Evolutionary conservation across 192 early-diverging fungal genomes (phyloP), one percentile per base, ranked within the genome.

Genomic region (Podila verticillata): DNA sequence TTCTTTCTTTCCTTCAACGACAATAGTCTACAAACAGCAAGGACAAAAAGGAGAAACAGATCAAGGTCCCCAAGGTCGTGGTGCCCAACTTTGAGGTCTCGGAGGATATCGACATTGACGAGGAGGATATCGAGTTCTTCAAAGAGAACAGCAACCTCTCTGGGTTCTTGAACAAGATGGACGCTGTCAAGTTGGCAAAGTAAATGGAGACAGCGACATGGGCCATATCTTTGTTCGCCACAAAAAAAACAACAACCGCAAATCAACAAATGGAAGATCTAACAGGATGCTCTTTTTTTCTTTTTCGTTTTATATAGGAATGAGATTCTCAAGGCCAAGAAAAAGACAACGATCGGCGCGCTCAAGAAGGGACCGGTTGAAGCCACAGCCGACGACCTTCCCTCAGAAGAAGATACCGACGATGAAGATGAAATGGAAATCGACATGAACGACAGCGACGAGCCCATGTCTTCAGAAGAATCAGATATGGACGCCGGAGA

Each of bases 51-150:
- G 77, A 80, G 26, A 80, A 80, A 29, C 74, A 83, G 66, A 70
- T 73, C 65, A 83, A 78, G 48, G 71, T 83, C 19, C 71, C 74
- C 58, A 83, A 83, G 63, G 59, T 83, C 26, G 70, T 83, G 3
- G 70, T 68, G n/a, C 85, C 84, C 13, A 77, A 73, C 67, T 61
- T 75, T 60, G 85, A 86, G 28, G 86, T 84, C 29, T 82, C 88
- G 24, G 86, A 91, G 17, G 93, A 95, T 66, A 61, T 90, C 36
- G 82, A 83, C 20, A 69, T 95, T 30, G 90, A 87, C 48, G 93
- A 94, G 29, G 89, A 93, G 48, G 94, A 95, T 83, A 66, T 93
- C 66, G 89, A 89, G 44, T 87, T 95, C 49, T 87, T 95, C 57
- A 84, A 87, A 12, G 91, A 94, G 65, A 89, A 93, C 68, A 84